Evolutionary conservation across 1,139 yeast genomes (phyloP).

Genomic region (Saccharomyces hybrid): DNA sequence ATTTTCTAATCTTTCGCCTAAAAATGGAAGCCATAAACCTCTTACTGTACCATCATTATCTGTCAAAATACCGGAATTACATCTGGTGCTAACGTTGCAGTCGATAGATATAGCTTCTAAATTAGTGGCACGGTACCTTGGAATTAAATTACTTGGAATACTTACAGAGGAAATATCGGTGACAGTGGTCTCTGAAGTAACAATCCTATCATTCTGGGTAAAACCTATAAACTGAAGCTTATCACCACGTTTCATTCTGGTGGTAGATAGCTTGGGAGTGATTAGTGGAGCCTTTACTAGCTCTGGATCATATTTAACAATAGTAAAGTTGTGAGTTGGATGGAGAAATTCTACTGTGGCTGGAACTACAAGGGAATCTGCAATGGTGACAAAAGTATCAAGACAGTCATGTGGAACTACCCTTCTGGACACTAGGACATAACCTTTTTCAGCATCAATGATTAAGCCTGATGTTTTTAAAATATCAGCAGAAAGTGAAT

Average conservation of each 20-base stretch:
- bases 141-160: slow-evolving; percentile 64
- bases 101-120: slow-evolving; percentile 73
- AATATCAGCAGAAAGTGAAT: slow-evolving; percentile 59
- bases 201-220: slow-evolving; percentile 61
- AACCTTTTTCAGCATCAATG: slow-evolving; percentile 72
- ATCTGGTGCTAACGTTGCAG: slow-evolving; percentile 62
- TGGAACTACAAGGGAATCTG: slow-evolving; percentile 77
- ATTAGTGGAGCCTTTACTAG: slow-evolving; percentile 54
- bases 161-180: slow-evolving; percentile 70
- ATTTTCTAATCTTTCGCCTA: slow-evolving; percentile 61
- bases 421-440: slow-evolving; percentile 69
- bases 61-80: slow-evolving; percentile 75
- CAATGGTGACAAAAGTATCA: slow-evolving; percentile 71
- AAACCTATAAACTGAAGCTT: slow-evolving; percentile 71
- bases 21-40: slow-evolving; percentile 76
- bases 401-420: slow-evolving; percentile 80
- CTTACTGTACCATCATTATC: slow-evolving; percentile 72
- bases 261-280: slow-evolving; percentile 55
- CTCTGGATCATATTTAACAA: slow-evolving; percentile 73
- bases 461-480: slow-evolving; percentile 71
- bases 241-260: slow-evolving; percentile 68
- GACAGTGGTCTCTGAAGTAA: slow-evolving; percentile 68
- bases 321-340: slow-evolving; percentile 82
- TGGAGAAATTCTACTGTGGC: slow-evolving; percentile 78
- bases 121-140: slow-evolving; percentile 81